Evolutionary conservation across 345 rosid species (phyloP).

Genomic region (Populus pruinosa): DNA sequence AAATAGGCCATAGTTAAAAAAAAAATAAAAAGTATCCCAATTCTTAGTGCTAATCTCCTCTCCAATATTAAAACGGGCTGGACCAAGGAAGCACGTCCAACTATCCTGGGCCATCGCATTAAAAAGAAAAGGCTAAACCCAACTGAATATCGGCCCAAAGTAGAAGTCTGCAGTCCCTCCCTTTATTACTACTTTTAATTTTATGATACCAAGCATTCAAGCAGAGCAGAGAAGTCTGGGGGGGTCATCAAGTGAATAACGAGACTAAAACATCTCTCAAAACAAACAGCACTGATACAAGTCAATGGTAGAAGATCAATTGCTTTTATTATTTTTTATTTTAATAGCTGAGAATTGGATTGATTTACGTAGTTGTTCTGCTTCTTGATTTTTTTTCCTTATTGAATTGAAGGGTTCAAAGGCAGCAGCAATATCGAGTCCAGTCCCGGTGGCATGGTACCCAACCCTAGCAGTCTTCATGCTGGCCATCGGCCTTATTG

Average conservation of each 20-base stretch:
- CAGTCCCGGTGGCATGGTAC: conserved; percentile 67
- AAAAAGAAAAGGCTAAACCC: not conserved
- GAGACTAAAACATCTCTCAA: not conserved
- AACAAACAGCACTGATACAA: not conserved
- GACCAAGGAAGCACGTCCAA: not conserved
- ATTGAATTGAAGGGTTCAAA: conserved; percentile 48
- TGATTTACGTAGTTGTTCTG: not conserved
- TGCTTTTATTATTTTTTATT: not conserved
- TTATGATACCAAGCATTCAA: not conserved
- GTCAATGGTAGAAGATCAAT: not conserved
- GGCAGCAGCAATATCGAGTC: conserved; percentile 56
- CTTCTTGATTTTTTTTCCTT: not conserved
- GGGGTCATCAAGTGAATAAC: not conserved
- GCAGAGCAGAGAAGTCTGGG: not conserved
- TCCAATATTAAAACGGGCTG: not conserved
- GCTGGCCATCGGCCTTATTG: conserved; percentile 64
- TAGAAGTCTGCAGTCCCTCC: not conserved
- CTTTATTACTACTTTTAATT: not conserved
- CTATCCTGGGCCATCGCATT: not conserved
- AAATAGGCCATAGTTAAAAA: too few relatives aligned
- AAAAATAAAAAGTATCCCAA: too few relatives aligned
- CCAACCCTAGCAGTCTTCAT: conserved; percentile 58
- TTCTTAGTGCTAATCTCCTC: not conserved
- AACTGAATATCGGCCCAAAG: not conserved
- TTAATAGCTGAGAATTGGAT: not conserved